Evolutionary conservation across 2,329 filamentous ascomycete species (phyloP).

Genomic region (Fusarium sp.): DNA sequence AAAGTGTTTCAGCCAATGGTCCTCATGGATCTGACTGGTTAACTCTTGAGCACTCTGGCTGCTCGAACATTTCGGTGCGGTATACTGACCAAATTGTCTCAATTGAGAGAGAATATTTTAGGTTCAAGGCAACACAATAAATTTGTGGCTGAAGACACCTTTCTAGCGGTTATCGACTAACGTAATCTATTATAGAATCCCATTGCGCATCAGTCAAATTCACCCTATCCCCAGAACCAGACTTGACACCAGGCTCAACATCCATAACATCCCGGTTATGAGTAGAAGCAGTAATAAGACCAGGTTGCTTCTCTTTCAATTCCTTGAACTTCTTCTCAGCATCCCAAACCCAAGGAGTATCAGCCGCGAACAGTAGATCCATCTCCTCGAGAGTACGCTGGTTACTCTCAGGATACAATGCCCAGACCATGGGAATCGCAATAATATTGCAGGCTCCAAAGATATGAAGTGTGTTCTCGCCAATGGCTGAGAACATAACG

Average conservation of each 20-base stretch:
- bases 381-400: slow-evolving; percentile 82
- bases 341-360: slow-evolving; percentile 77
- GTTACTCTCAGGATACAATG: slow-evolving; percentile 79
- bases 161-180: too few species aligned
- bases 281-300: slow-evolving; percentile 41
- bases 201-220: not conserved
- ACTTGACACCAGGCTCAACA: slow-evolving; percentile 13
- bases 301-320: slow-evolving; percentile 72
- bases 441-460: slow-evolving; percentile 77
- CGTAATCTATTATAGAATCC: rapidly evolving
- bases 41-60: not conserved
- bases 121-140: too few species aligned
- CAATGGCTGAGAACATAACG: slow-evolving; percentile 47
- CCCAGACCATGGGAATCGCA: slow-evolving; percentile 77
- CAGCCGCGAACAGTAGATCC: slow-evolving; percentile 76
- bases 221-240: slow-evolving; percentile 14
- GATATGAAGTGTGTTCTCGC: slow-evolving; percentile 79
- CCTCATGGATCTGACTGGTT: rapidly evolving
- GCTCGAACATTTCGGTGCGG: not conserved
- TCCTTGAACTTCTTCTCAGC: slow-evolving; percentile 73
- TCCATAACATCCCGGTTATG: slow-evolving; percentile 17
- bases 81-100: not conserved
- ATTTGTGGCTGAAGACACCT: too few species aligned
- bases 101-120: not conserved
- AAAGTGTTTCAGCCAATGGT: rapidly evolving